Base-by-base conservation (phyloP, 441 rosid species). In the Aleurites moluccanus region DNA sequence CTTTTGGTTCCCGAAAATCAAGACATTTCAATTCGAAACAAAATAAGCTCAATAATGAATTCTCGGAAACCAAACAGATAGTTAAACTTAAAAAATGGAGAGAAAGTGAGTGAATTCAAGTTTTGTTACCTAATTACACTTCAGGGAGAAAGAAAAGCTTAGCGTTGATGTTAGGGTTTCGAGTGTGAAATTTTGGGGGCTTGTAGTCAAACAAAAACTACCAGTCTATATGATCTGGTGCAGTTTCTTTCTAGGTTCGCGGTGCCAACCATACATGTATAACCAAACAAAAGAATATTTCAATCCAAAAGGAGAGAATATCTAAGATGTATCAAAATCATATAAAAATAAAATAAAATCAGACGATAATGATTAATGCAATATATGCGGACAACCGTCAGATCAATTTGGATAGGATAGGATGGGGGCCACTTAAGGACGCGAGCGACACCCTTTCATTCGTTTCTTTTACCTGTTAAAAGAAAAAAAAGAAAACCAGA, bases 131-230 rank as follows among this genome's bases (percentile, higher is more conserved):
- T 57, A 53, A 44, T 18, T 33, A 13, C 61, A 20, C 47, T 16
- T 27, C 49, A 40, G 21, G 45, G 16, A 10, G n/a, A 40, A 49
- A 8, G 23, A 33, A n/a, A 18, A 0, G 42, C 6, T 50, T 16
- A 23, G 33, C 6, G 47, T 18, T 76, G 75, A 28, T 10, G 59
- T 55, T 25, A 75, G 71, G 66, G 72, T 70, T 70, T 10, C 11
- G 28, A 38, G 40, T 15, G 52, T 73, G 50, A 73, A 64, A 20
- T 25, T 20, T 16, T 13, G 13, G 23, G 70, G 71, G 35, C 45
- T 53, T 55, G 0, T 52, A 8, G 16, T 20, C 30, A 61, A 45
- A 8, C 52, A 45, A 44, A 9, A 38, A 6, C 79, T 35, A 77
- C 67, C 75, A 33, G 79, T 56, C 79, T 56, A 70, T 40, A 6